Conservation (phyloP, 1,284 basidiomycete genomes). For the Hemileia vastatrix region DNA sequence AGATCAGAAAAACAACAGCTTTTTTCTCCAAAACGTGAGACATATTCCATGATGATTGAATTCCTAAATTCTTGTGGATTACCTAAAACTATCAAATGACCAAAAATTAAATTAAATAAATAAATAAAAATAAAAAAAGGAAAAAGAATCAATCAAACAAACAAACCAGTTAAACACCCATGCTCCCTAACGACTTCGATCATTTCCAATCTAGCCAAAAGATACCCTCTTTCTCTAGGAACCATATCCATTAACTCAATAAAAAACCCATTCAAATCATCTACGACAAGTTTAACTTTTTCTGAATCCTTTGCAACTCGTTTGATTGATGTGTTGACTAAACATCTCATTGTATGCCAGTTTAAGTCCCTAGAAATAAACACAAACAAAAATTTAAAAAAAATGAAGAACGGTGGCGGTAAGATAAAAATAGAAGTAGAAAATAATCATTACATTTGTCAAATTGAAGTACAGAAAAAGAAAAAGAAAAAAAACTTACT, state of each 20-base stretch:
- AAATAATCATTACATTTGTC: background rate
- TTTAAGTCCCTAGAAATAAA: conserved; percentile 12
- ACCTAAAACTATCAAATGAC: too few relatives aligned
- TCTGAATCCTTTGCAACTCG: background rate
- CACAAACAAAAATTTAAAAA: background rate
- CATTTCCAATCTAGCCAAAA: conserved; percentile 14
- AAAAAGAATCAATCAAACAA: too few relatives aligned
- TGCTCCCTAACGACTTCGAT: too few relatives aligned
- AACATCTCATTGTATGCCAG: conserved; percentile 16
- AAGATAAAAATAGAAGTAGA: background rate
- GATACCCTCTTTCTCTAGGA: conserved; percentile 8
- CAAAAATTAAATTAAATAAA: too few relatives aligned
- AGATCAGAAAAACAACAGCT: conserved; percentile 77
- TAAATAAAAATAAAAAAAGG: too few relatives aligned
- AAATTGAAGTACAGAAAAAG: background rate
- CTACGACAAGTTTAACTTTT: conserved; percentile 4
- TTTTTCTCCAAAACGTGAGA: conserved; percentile 64
- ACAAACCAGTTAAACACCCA: too few relatives aligned
- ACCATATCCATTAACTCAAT: background rate
- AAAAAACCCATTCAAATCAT: conserved; percentile 1
- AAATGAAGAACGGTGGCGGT: background rate
- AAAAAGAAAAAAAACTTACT: background rate
- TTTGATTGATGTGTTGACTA: background rate
- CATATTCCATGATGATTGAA: conserved; percentile 52
- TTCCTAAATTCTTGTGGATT: conserved; percentile 47